Percentiles rank a stretch among this genome's conserved stretches.
phyloP scores from a whole-genome alignment of 2,329 filamentous ascomycete species.

The Nemania abortiva region DNA sequence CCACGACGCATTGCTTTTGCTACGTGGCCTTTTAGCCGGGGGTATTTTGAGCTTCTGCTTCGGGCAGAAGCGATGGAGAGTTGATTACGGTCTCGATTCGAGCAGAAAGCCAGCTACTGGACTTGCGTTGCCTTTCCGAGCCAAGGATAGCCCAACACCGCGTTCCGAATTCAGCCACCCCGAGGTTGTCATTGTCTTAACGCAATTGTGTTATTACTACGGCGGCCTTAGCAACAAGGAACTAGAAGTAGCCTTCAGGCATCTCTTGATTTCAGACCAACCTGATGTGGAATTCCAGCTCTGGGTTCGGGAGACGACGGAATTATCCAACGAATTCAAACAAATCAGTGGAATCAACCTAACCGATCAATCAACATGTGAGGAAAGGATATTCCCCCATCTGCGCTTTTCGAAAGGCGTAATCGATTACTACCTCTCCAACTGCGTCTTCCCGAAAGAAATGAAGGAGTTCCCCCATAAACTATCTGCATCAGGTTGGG shows the following conservation, averaged over 20 bases:
- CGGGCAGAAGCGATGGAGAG: conserved; percentile 70
- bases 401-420: conserved; percentile 64
- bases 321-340: conserved; percentile 54
- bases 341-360: conserved; percentile 68
- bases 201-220: conserved; percentile 68
- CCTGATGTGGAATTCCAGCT: conserved; percentile 62
- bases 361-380: conserved; percentile 64
- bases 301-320: conserved; percentile 58
- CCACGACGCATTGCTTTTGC: conserved; percentile 57
- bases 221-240: conserved; percentile 65
- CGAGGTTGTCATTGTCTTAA: conserved; percentile 68
- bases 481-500: conserved; percentile 75
- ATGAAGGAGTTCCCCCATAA: conserved; percentile 73
- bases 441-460: conserved; percentile 71
- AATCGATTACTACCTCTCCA: conserved; percentile 73
- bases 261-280: conserved; percentile 65
- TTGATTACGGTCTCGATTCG: conserved; percentile 71
- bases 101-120: conserved; percentile 56
- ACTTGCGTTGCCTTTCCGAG: conserved; percentile 70
- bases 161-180: conserved; percentile 73
- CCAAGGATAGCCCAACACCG: conserved; percentile 68
- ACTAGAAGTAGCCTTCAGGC: conserved; percentile 60
- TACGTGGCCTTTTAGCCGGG: conserved; percentile 67
- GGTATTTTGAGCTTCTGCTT: conserved; percentile 68
- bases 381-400: conserved; percentile 62